Evolutionary conservation across 208 protist species (phyloP).

Genomic region (Trypanosoma theileri): DNA sequence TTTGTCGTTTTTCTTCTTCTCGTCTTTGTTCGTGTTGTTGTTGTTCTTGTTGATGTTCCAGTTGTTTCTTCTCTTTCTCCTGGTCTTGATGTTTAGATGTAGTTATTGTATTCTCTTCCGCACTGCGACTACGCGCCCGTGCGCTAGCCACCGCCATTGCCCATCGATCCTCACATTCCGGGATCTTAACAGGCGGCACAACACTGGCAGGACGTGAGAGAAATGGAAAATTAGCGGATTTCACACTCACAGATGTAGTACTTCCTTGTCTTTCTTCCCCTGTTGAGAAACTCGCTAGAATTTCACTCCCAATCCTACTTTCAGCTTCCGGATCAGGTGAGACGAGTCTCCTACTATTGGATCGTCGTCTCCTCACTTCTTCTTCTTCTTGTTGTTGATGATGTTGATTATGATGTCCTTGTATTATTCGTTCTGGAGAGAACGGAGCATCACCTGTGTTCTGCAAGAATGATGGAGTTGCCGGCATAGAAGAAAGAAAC

Average conservation of each 20-base stretch:
- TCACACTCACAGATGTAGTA: too few relatives aligned
- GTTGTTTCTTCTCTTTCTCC: not conserved
- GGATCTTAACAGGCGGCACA: not conserved
- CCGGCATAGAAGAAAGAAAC: constrained; percentile 12
- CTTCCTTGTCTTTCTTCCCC: too few relatives aligned
- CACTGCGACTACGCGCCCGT: not conserved
- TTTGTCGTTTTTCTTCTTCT: not conserved
- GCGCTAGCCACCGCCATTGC: not conserved
- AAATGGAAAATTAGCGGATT: too few relatives aligned
- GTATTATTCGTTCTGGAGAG: not conserved
- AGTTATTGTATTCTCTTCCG: not conserved
- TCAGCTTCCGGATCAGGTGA: constrained; percentile 5
- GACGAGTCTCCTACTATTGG: not conserved
- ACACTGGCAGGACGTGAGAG: not conserved
- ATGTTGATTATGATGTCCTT: not conserved
- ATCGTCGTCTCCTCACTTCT: not conserved
- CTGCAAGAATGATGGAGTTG: constrained; percentile 10
- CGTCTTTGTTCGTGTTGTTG: not conserved
- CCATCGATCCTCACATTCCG: not conserved
- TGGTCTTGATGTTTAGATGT: not conserved
- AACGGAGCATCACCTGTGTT: not conserved
- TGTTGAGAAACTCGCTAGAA: too few relatives aligned
- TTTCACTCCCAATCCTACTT: too few relatives aligned
- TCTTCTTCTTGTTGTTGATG: not conserved
- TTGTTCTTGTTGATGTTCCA: not conserved